Conservation (phyloP, 306 rosid species). For the Cicer judaicum region DNA sequence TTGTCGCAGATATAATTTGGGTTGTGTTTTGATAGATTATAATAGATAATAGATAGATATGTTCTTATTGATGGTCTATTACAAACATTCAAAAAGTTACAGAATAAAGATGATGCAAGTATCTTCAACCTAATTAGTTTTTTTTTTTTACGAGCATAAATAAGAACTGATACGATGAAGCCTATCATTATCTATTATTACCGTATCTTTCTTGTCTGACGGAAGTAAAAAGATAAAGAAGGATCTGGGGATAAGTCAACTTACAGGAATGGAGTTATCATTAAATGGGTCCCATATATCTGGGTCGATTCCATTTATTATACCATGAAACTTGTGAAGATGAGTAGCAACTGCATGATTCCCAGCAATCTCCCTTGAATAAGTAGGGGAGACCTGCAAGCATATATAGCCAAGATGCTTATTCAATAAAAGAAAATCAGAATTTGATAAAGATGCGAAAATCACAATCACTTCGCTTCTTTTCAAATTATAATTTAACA, state of each 20-base stretch:
- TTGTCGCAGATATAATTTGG: no score
- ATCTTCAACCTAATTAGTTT: slow-evolving; percentile 23
- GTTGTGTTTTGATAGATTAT: no score
- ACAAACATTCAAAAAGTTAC: slow-evolving; percentile 24
- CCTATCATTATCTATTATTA: slow-evolving; percentile 16
- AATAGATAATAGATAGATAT: background rate
- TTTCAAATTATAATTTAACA: slow-evolving; percentile 31
- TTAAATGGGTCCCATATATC: slow-evolving; percentile 95
- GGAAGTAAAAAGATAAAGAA: slow-evolving; percentile 35
- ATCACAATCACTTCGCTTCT: slow-evolving; percentile 25
- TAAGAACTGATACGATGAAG: slow-evolving; percentile 28
- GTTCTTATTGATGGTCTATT: background rate
- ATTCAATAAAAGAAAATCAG: slow-evolving; percentile 10
- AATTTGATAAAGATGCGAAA: slow-evolving; percentile 30
- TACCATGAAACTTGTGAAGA: slow-evolving; percentile 91
- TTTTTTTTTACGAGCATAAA: slow-evolving; percentile 10
- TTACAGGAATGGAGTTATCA: slow-evolving; percentile 86
- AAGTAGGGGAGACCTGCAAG: slow-evolving; percentile 85
- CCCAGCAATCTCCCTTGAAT: slow-evolving; percentile 84
- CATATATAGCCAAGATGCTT: slow-evolving; percentile 28
- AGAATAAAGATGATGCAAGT: slow-evolving; percentile 37
- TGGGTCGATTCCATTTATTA: slow-evolving; percentile 94
- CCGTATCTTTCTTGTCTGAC: slow-evolving; percentile 9
- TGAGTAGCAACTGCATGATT: slow-evolving; percentile 71
- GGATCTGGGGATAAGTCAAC: slow-evolving; percentile 44